A percentile compares a stretch with the other conserved stretches of the same genome.
phyloP scores from a whole-genome alignment of 2,329 filamentous ascomycete species.

The Fusarium aywerte region DNA sequence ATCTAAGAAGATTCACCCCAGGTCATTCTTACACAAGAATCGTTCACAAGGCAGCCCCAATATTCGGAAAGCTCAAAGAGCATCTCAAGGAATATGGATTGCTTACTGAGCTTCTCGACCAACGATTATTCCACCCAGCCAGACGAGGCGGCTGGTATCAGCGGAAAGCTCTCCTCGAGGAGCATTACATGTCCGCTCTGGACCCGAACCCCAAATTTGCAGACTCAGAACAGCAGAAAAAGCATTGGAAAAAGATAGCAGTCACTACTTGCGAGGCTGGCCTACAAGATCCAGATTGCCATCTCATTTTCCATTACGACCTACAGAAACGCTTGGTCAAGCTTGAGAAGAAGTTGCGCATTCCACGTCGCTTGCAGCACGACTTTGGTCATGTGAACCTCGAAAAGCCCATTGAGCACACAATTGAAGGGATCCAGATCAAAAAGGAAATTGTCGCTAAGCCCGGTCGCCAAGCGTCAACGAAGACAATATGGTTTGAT shows the following conservation, averaged over 20 bases:
- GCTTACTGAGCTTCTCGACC: constrained; percentile 78
- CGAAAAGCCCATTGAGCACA: constrained; percentile 78
- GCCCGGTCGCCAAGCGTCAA: constrained; percentile 58
- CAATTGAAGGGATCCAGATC: constrained; percentile 80
- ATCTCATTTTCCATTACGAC: constrained; percentile 93
- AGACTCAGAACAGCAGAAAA: constrained; percentile 70
- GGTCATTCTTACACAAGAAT: constrained; percentile 95
- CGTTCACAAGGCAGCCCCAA: constrained; percentile 84
- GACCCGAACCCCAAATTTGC: constrained; percentile 55
- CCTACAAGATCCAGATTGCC: constrained; percentile 87
- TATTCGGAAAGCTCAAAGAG: constrained; percentile 84
- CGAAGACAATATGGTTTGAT: constrained; percentile 90
- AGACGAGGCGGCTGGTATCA: constrained; percentile 94
- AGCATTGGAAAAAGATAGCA: constrained; percentile 82
- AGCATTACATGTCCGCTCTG: constrained; percentile 87
- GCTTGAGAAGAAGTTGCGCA: constrained; percentile 83
- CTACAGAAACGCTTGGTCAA: constrained; percentile 94
- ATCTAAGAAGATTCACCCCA: constrained; percentile 88
- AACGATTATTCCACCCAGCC: constrained; percentile 85
- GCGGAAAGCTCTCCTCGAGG: constrained; percentile 91
- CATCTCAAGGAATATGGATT: constrained; percentile 80
- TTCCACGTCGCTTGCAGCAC: constrained; percentile 88
- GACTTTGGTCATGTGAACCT: constrained; percentile 90
- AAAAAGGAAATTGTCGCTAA: constrained; percentile 65
- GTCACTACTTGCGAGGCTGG: constrained; percentile 85